Conservation (phyloP, 2,329 filamentous ascomycete species). For the Tolypocladium capitatum region DNA sequence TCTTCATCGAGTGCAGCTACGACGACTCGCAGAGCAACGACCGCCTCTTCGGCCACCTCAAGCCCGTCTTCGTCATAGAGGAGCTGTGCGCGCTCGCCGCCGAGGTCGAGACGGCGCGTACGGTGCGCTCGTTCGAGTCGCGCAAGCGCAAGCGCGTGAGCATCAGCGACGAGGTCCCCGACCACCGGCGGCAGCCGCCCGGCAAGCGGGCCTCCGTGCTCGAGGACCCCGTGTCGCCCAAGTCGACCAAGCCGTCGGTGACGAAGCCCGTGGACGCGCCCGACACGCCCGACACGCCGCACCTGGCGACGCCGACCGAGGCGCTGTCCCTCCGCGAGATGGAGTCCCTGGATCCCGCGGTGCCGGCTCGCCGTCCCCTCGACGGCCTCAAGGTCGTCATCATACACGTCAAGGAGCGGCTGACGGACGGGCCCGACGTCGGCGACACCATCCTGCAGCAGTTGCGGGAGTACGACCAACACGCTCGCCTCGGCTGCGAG, state of each 20-base stretch:
- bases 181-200: conserved; percentile 9
- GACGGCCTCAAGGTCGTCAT: conserved; percentile 68
- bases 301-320: conserved; percentile 32
- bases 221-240: conserved; percentile 40
- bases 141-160: conserved; percentile 53
- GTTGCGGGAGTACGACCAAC: conserved; percentile 51
- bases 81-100: conserved; percentile 62
- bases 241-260: conserved; percentile 23
- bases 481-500: conserved; percentile 59
- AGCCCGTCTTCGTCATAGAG: conserved; percentile 66
- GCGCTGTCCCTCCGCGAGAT: conserved; percentile 29
- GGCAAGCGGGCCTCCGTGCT: conserved; percentile 7
- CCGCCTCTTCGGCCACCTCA: conserved; percentile 77
- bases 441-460: conserved; percentile 56
- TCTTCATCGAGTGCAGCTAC: conserved; percentile 95
- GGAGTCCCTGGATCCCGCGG: conserved; percentile 14
- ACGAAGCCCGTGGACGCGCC: conserved; percentile 7
- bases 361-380: conserved; percentile 35
- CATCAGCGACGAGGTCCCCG: conserved; percentile 9
- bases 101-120: conserved; percentile 48
- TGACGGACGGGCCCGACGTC: conserved; percentile 57
- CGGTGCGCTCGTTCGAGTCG: conserved; percentile 21
- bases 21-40: conserved; percentile 66
- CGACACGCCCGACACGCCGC: conserved; percentile 29
- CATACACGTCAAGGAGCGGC: conserved; percentile 85